Conservation (phyloP, 2,329 filamentous ascomycete species). For the Cytospora mali region DNA sequence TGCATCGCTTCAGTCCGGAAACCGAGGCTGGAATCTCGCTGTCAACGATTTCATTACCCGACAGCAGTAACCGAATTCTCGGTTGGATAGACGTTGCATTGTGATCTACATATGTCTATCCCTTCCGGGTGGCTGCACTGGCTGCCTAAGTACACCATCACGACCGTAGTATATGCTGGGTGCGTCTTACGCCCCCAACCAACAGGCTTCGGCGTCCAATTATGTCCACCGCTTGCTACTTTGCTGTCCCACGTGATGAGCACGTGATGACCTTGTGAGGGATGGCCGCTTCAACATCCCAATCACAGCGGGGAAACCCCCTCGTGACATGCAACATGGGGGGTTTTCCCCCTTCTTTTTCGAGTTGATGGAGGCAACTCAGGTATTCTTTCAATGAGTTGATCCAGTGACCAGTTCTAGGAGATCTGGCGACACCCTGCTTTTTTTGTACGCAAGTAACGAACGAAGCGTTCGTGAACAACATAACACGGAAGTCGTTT, state of each 20-base stretch:
- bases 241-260: background rate
- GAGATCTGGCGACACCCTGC: background rate
- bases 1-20: background rate
- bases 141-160: too few relatives aligned
- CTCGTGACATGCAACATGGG: too few relatives aligned
- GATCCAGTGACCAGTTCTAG: background rate
- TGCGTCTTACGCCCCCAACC: background rate
- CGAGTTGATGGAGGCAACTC: too few relatives aligned
- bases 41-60: too few relatives aligned
- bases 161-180: too few relatives aligned
- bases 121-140: background rate
- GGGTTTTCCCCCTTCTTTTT: too few relatives aligned
- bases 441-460: too few relatives aligned
- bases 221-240: background rate
- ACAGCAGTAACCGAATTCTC: background rate
- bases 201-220: background rate
- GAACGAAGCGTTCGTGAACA: background rate
- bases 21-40: background rate
- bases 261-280: background rate
- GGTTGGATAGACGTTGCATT: background rate
- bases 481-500: too few relatives aligned
- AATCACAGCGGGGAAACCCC: too few relatives aligned
- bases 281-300: too few relatives aligned
- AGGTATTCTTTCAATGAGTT: too few relatives aligned
- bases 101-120: background rate